Evolutionary conservation across 2,329 filamentous ascomycete genomes (phyloP), one percentile per base, ranked within the genome.

Genomic region (Epichloe baconii): DNA sequence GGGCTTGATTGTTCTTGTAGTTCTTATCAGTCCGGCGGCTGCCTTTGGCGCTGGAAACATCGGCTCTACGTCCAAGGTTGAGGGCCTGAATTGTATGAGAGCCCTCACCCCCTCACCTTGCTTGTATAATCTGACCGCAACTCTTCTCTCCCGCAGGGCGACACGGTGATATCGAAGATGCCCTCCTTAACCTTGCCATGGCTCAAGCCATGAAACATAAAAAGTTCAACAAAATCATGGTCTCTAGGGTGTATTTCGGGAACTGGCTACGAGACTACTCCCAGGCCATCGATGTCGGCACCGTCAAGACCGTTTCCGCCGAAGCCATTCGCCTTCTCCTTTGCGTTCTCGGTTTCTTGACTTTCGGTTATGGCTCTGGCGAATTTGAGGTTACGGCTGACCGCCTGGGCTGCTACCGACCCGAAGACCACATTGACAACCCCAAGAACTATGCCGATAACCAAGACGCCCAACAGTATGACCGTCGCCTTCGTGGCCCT

Each of bases 191-290:
- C 54, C 74, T 95, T 31, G 69, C 82, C 45, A 75, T 77, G 69
- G 75, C 75, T 48, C 70, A 66, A 45, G 72, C 71, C 58, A 66
- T 74, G 54, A 72, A 72, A 57, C 72, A 73, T 59, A 89, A 90
- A 73, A 94, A 90, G 63, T 95, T 95, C 70, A 81, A 79, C 73
- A 93, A 93, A 72, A 79, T 95, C 62, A 85, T 83, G 63, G 86
- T 95, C 55, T 86, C 90, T 56, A 81, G 89, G 54, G 86, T 94
- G 56, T 96, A 96, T 73, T 96, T 96, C 71, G 90, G 90, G 57
- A 96, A 95, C 73, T 95, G 90, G 90, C 79, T 95, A 36, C 80
- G 78, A 53, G 90, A 96, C 69, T 96, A 96, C 69, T 93, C 86
- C 49, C 90, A 96, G 68, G 90, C 89, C 54, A 86, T 95, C 60